Base-by-base conservation (phyloP, 2,329 filamentous ascomycete genomes). In the Fusarium sp. region DNA sequence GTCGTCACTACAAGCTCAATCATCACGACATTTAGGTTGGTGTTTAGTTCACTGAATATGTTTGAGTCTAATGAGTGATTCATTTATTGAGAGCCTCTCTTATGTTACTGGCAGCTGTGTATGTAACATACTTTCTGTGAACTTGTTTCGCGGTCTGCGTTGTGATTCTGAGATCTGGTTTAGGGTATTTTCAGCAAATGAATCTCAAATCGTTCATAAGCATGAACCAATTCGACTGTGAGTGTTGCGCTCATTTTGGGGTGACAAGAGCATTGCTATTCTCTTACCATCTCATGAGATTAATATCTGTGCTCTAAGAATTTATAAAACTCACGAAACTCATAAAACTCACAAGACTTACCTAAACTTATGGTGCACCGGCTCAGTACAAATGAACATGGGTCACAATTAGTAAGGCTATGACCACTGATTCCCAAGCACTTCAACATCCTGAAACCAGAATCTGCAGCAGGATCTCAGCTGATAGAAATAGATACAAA, bases 121-220 rank as follows among this genome's bases (percentile, higher is more conserved):
- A 2, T 5, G 6, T 11, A 5, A 1, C 1, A 49, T 18, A 4
- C 3, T 7, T 2, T 35, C 2, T 33, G 18, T 21, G 2, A 6
- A 15, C 12, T 25, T 2, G 0, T 21, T 19, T 15, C 9, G 18
- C 12, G 5, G 18, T 52, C n/a, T 2, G 6, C 4, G 9, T 19
- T 15, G 49, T 25, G 1, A 23, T 8, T 6, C 12, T 6, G n/a
- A 7, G 46, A 28, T 28, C 21, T 6, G 9, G 32, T 52, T 35
- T 35, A 52, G 49, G 49, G 32, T 52, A 52, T 25, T 19, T 50
- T 6, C 23, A 40, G 21, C 21, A n/a, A 19, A 46, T 44, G 18
- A 46, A 28, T 28, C n/a, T 25, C 42, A 43, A 43, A 6, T 6
- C 7, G 21, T n/a, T 42, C 7, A 11, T 11, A 40, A 42, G 28